Percentiles rank a stretch among this genome's conserved stretches.
phyloP scores from a whole-genome alignment of 257 asterid genomes.

The Osmanthus fragrans region DNA sequence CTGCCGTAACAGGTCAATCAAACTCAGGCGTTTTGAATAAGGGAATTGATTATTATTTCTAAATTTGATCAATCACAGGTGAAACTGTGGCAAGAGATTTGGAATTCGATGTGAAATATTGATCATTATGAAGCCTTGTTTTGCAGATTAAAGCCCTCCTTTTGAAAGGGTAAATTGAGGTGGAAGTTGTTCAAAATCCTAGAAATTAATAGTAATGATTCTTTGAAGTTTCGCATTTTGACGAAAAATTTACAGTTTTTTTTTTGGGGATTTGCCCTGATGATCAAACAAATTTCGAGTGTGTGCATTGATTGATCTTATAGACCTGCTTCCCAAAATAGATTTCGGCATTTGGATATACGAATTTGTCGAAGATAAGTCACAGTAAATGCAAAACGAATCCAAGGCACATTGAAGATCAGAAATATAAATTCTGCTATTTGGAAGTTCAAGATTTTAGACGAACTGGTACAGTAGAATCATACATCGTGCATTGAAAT shows the following conservation, averaged over 20 bases:
- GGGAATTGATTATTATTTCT: too few relatives aligned
- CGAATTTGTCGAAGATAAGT: neutral
- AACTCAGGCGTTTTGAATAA: too few relatives aligned
- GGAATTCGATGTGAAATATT: too few relatives aligned
- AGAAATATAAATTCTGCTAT: neutral
- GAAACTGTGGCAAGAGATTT: too few relatives aligned
- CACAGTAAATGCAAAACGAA: neutral
- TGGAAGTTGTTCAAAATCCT: conserved; percentile 8
- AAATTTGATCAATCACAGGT: too few relatives aligned
- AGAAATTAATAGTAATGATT: conserved; percentile 6
- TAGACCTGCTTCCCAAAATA: neutral
- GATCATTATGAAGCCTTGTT: too few relatives aligned
- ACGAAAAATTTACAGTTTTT: neutral
- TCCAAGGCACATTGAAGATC: neutral
- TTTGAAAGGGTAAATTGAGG: too few relatives aligned
- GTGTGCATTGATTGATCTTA: neutral
- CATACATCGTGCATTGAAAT: neutral
- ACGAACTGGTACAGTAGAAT: neutral
- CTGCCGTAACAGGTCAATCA: too few relatives aligned
- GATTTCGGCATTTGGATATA: neutral
- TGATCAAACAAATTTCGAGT: neutral
- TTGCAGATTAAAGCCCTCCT: too few relatives aligned
- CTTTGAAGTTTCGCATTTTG: conserved; percentile 18
- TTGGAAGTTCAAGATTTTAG: neutral
- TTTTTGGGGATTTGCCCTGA: too few relatives aligned